These are phyloP conservation scores for Discostella stelligeroides DNA, from an alignment of 108 stramenopile species.

Conservation along the genomic window DNA sequence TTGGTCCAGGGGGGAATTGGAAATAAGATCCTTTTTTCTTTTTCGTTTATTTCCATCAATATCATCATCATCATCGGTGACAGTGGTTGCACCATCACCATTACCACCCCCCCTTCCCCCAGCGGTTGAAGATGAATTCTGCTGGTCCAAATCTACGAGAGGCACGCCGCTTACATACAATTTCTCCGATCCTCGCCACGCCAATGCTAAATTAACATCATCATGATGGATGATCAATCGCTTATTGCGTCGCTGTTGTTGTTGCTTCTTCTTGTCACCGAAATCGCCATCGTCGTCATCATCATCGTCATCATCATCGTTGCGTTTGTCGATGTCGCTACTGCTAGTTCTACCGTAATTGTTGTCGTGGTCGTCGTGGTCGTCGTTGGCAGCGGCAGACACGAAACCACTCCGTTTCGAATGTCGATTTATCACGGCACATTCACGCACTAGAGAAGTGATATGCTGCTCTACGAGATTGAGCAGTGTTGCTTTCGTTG, in stretches of 20 bases:
- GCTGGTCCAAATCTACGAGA: constrained; percentile 9
- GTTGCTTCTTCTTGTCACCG: neutral
- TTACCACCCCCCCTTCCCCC: constrained; percentile 12
- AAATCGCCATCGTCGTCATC: constrained; percentile 4
- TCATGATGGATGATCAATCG: constrained; percentile 72
- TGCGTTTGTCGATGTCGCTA: no score
- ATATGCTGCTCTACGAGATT: constrained; percentile 75
- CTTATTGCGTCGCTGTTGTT: neutral
- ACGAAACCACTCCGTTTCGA: constrained; percentile 62
- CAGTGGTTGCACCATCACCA: constrained; percentile 17
- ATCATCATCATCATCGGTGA: constrained; percentile 6
- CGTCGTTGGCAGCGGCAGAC: constrained; percentile 25
- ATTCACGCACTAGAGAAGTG: constrained; percentile 72
- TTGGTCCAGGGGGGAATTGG: neutral
- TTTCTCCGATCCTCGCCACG: constrained; percentile 74
- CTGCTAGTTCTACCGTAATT: no score
- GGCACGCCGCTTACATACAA: constrained; percentile 71
- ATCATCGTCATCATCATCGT: constrained; percentile 18
- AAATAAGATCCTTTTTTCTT: no score
- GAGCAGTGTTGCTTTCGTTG: constrained; percentile 49
- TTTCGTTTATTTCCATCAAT: neutral
- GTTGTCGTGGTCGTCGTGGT: constrained; percentile 20
- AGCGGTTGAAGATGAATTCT: no score
- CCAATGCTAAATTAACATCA: constrained; percentile 87
- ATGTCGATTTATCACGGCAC: constrained; percentile 73